Base-by-base conservation (phyloP, 78 protist genomes). In the Dictyostelium capitatum region DNA sequence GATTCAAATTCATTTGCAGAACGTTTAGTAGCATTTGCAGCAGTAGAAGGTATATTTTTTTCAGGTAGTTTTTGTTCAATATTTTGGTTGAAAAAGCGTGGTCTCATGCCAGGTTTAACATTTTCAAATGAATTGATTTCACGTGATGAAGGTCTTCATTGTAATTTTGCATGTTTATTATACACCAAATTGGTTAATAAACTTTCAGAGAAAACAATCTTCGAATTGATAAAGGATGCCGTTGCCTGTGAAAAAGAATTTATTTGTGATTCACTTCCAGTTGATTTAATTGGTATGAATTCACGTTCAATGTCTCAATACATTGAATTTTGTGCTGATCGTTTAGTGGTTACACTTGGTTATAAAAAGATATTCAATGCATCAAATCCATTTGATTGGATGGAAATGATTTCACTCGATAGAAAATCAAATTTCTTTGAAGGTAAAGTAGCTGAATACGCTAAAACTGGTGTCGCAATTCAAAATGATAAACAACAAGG, bases 41-140 rank as follows among this genome's bases (percentile, higher is more conserved):
- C 98, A 15, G 99, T 98, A 8, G 99, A 99, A 92, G 99, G 99
- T 74, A 98, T 99, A 95, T 99, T 99, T 96, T 99, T 99, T 98
- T 92, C 97, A 48, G 99, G 99, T 20, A 81, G 97, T 69, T 99
- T 99, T 94, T 98, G 99, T 77, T 82, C 99, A 43, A 98, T 99
- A 84, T 99, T 99, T 90, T 99, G 99, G 99, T 85, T 99, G 67
- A 99, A 99, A 98, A 98, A 99, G 96, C 95, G 99, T 32, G 98
- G 98, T 47, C 90, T 98, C 64, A 97, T 98, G 98, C 99, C 98
- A 3, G 99, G 99, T 7, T 98, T 99, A 50, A 94, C 99, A 37
- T 98, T 97, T 93, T 96, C 98, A 62, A 99, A 99, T 91, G 99
- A 98, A 94, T 91, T 98, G 65, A 99, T 99, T 93, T 78, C 96